Base-by-base conservation (phyloP, 345 rosid species). In the Adansonia digitata region DNA sequence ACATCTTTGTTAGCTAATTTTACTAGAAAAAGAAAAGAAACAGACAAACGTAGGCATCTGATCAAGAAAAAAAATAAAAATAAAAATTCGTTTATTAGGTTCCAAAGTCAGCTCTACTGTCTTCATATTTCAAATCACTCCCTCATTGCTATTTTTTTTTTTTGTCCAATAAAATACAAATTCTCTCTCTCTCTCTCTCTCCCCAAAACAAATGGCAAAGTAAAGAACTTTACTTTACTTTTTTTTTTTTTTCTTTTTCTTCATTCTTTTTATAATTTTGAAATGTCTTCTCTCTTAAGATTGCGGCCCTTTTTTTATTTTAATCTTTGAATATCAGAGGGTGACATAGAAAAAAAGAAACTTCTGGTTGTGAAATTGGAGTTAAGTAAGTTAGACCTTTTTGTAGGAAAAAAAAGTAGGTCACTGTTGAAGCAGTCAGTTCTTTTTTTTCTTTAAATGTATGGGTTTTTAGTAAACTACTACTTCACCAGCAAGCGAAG, bases 21-120 rank as follows among this genome's bases (percentile, higher is more conserved):
- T 7, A 42, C 45, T 6, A 42, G 11, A 42, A 42, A 9, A 42
- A 7, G 11, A 9, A 1, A 42, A 80, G 77, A 79, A 82, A 74
- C 76, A 72, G 85, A 88, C 87, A 85, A 79, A 80, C 70, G 62
- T 78, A 84, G 88, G 78, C 80, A 43, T 76, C 79, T 77, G 13
- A 71, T 77, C 68, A 72, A 59, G 34, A 39, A 22, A 11, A 13
- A 55, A 49, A 18, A 1, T n/a, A 43, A 67, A 55, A 62, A 52
- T 71, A 73, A n/a, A n/a, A n/a, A n/a, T n/a, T n/a, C n/a, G n/a
- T n/a, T 65, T 17, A 34, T 22, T 61, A 55, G 34, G 43, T 17
- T 39, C 43, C 78, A 80, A 88, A 84, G 87, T 87, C 90, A 85
- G 88, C 88, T 72, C 80, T 56, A 34, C 17, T 75, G 80, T 71